A percentile compares a stretch with the other conserved stretches of the same genome.
These are phyloP conservation scores for Agaricus blazei DNA, from an alignment of 768 basidiomycete species.

Conservation along the genomic window DNA sequence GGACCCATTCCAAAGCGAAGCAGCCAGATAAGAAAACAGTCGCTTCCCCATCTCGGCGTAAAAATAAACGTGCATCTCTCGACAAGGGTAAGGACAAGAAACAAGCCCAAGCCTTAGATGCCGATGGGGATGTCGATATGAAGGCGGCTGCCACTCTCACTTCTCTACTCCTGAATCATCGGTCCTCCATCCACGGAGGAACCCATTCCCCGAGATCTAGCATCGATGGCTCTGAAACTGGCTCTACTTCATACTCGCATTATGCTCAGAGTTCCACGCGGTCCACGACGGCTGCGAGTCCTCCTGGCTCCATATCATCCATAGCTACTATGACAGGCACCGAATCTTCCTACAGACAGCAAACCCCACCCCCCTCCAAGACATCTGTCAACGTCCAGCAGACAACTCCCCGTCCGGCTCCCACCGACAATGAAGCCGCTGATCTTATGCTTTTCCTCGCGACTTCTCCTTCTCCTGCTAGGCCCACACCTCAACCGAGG, in stretches of 20 bases:
- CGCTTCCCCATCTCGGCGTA: constrained; percentile 36
- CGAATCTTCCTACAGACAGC: constrained; percentile 28
- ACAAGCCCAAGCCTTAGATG: constrained; percentile 29
- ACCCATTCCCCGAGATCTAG: constrained; percentile 69
- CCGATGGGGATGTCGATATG: constrained; percentile 66
- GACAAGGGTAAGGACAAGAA: constrained; percentile 50
- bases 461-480: constrained; percentile 78
- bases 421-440: constrained; percentile 82
- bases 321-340: constrained; percentile 28
- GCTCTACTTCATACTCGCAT: constrained; percentile 57
- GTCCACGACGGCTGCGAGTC: constrained; percentile 36
- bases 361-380: constrained; percentile 32
- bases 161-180: constrained; percentile 58
- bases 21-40: constrained; percentile 27
- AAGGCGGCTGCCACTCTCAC: constrained; percentile 81
- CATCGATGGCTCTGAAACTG: constrained; percentile 62
- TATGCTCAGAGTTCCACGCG: constrained; percentile 66
- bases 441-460: constrained; percentile 82
- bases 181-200: constrained; percentile 52
- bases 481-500: constrained; percentile 48
- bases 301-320: constrained; percentile 33
- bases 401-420: constrained; percentile 44
- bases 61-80: constrained; percentile 31
- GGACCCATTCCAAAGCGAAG: constrained; percentile 38
- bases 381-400: constrained; percentile 21